Percentiles rank a stretch among this genome's conserved stretches.
Conservation (phyloP, 2,329 filamentous ascomycete genomes). For the Acrocalymma vagum region DNA sequence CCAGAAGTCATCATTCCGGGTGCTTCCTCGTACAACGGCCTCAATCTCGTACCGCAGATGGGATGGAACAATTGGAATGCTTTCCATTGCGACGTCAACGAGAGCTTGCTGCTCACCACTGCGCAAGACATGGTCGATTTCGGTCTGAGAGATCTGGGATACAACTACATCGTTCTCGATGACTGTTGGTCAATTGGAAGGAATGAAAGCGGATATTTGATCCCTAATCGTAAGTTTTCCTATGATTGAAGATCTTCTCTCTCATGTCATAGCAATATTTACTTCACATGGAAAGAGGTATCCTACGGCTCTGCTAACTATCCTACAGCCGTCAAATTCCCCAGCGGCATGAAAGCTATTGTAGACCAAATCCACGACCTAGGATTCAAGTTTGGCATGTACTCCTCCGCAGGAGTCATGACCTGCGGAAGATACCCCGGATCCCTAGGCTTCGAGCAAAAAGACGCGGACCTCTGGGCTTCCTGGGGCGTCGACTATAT, state of each 20-base stretch:
- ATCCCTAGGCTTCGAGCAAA: constrained; percentile 59
- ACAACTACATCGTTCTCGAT: constrained; percentile 62
- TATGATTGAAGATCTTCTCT: constrained; percentile 44
- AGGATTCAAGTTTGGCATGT: constrained; percentile 63
- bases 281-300: not conserved
- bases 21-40: constrained; percentile 41
- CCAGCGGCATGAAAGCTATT: constrained; percentile 56
- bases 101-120: constrained; percentile 56
- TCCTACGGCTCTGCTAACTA: too few species aligned
- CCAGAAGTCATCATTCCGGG: constrained; percentile 24
- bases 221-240: constrained; percentile 39
- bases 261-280: not conserved
- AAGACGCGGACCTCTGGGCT: constrained; percentile 62
- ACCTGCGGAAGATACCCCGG: constrained; percentile 52
- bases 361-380: constrained; percentile 58
- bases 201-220: constrained; percentile 53
- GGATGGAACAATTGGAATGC: constrained; percentile 47
- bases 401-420: constrained; percentile 57
- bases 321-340: constrained; percentile 43
- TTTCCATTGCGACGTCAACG: constrained; percentile 57
- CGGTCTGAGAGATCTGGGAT: constrained; percentile 59
- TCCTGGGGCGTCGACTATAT: constrained; percentile 58
- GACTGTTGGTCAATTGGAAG: constrained; percentile 62
- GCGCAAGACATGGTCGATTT: constrained; percentile 55
- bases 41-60: constrained; percentile 49